Percentiles rank a stretch among this genome's conserved stretches.
phyloP scores from a whole-genome alignment of 768 basidiomycete genomes.

The Russula lepida region DNA sequence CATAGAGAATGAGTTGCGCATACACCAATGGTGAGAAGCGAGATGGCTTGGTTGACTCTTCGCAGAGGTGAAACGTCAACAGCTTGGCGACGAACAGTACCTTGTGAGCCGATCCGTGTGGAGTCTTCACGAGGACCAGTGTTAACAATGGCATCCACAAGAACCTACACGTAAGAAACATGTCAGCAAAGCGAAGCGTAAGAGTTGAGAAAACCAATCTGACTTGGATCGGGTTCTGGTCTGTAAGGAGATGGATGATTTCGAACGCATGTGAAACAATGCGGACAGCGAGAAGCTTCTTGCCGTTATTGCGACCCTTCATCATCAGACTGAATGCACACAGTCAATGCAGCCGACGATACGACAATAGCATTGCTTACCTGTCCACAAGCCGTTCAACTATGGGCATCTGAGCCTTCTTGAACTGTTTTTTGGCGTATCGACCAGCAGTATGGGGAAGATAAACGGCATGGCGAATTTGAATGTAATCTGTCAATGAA shows the following conservation, averaged over 20 bases:
- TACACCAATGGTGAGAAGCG: slow-evolving; percentile 94
- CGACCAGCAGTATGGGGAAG: slow-evolving; percentile 98
- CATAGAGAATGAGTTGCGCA: slow-evolving; percentile 27
- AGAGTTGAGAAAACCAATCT: slow-evolving; percentile 22
- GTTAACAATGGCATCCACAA: slow-evolving; percentile 98
- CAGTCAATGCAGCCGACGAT: neutral
- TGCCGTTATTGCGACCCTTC: slow-evolving; percentile 99
- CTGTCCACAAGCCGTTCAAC: slow-evolving; percentile 98
- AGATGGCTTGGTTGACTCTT: slow-evolving; percentile 94
- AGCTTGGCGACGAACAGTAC: slow-evolving; percentile 98
- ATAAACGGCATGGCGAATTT: slow-evolving; percentile 96
- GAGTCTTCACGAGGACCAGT: slow-evolving; percentile 99
- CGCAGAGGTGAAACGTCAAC: slow-evolving; percentile 99
- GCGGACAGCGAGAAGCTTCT: slow-evolving; percentile 97
- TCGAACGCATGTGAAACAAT: slow-evolving; percentile 99
- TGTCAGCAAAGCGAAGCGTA: neutral
- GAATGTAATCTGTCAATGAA: slow-evolving; percentile 98
- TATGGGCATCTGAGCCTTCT: slow-evolving; percentile 99
- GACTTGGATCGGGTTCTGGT: slow-evolving; percentile 99
- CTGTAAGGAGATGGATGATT: slow-evolving; percentile 98
- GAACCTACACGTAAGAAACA: slow-evolving; percentile 43
- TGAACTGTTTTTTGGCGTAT: slow-evolving; percentile 99
- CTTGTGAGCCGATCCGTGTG: slow-evolving; percentile 99
- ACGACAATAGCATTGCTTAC: slow-evolving; percentile 36
- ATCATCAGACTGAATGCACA: slow-evolving; percentile 78